These are phyloP conservation scores for Fusarium globosum DNA, from an alignment of 2,329 filamentous ascomycete species.

Conservation along the genomic window DNA sequence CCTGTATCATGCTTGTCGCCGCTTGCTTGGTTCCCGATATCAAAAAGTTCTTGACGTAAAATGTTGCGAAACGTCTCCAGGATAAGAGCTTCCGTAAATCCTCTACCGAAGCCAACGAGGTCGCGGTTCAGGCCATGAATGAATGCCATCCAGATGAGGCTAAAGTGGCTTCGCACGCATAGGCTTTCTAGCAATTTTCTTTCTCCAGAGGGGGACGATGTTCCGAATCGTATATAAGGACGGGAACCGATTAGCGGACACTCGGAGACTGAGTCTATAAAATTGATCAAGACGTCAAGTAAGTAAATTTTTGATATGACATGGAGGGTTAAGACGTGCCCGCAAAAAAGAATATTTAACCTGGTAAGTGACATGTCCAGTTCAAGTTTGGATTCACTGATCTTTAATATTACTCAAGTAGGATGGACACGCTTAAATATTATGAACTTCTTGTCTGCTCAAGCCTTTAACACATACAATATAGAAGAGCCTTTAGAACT, in stretches of 20 bases:
- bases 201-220: no score
- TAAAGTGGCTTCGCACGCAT: neutral
- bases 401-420: neutral
- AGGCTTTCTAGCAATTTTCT: neutral
- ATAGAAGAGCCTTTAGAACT: neutral
- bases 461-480: neutral
- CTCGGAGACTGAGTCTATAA: neutral
- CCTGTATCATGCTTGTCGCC: slow-evolving; percentile 51
- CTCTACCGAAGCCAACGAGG: neutral
- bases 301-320: neutral
- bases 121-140: neutral
- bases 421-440: neutral
- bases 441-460: neutral
- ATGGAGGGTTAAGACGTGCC: neutral
- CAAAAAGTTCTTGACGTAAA: slow-evolving; percentile 55
- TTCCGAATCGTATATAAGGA: neutral
- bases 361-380: neutral
- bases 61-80: slow-evolving; percentile 58
- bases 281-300: neutral
- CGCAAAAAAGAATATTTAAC: neutral
- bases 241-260: neutral
- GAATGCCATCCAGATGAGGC: neutral
- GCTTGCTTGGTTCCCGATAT: slow-evolving; percentile 55
- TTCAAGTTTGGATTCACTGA: neutral
- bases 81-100: slow-evolving; percentile 22